phyloP scores from a whole-genome alignment of 129 eudicot genomes.

The Smallanthus sonchifolius region DNA sequence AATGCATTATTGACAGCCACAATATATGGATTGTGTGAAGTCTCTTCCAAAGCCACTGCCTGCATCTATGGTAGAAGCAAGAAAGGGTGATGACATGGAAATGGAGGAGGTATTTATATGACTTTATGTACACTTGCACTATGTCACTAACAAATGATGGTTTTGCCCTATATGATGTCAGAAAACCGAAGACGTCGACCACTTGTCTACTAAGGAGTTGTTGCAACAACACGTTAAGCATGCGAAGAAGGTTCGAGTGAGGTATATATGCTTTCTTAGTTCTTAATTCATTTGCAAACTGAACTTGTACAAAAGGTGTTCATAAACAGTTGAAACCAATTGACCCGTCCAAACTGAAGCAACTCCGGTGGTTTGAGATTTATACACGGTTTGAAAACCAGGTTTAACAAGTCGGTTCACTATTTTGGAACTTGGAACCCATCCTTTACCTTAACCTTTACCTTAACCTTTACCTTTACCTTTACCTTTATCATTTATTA shows the following conservation, averaged over 20 bases:
- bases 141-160: not conserved
- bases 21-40: slow-evolving; percentile 37
- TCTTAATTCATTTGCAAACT: too few relatives aligned
- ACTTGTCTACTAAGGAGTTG: slow-evolving; percentile 55
- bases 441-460: too few relatives aligned
- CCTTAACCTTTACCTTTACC: too few relatives aligned
- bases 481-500: too few relatives aligned
- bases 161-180: slow-evolving; percentile 32
- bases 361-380: too few relatives aligned
- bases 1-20: too few relatives aligned
- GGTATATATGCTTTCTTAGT: slow-evolving; percentile 42
- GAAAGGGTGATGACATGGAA: slow-evolving; percentile 41
- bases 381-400: too few relatives aligned
- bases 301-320: too few relatives aligned
- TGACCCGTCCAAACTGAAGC: too few relatives aligned
- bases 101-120: slow-evolving; percentile 51
- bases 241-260: slow-evolving; percentile 81
- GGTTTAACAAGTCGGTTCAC: too few relatives aligned
- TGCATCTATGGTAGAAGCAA: slow-evolving; percentile 33
- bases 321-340: too few relatives aligned
- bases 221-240: slow-evolving; percentile 70
- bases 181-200: slow-evolving; percentile 44
- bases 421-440: too few relatives aligned
- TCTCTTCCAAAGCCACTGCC: slow-evolving; percentile 82
- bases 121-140: not conserved